phyloP scores from a whole-genome alignment of 768 basidiomycete genomes.

The Phlebiopsis gigantea region DNA sequence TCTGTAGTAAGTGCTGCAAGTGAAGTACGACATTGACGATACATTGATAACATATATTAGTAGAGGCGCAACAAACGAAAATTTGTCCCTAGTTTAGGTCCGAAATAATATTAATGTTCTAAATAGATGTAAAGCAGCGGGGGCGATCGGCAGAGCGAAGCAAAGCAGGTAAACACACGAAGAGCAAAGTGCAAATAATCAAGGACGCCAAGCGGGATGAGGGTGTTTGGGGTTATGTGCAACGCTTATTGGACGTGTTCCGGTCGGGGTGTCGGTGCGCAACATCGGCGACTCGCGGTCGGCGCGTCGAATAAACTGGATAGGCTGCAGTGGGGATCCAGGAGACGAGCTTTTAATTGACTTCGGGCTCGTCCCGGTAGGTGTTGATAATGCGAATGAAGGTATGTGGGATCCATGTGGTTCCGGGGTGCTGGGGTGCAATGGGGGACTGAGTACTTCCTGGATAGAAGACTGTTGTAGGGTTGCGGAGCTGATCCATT shows the following conservation, averaged over 20 bases:
- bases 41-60: slow-evolving; percentile 1
- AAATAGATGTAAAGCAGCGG: not conserved
- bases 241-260: slow-evolving; percentile 35
- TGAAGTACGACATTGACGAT: not conserved
- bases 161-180: slow-evolving; percentile 8
- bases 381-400: slow-evolving; percentile 56
- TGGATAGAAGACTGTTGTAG: slow-evolving; percentile 56
- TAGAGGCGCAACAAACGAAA: not conserved
- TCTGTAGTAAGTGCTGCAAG: not conserved
- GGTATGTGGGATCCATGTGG: slow-evolving; percentile 53
- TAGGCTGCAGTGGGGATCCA: slow-evolving; percentile 44
- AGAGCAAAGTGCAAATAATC: slow-evolving; percentile 4
- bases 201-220: slow-evolving; percentile 65
- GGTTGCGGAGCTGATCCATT: slow-evolving; percentile 80
- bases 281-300: slow-evolving; percentile 48
- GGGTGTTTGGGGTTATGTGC: slow-evolving; percentile 44
- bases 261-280: slow-evolving; percentile 65
- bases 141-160: slow-evolving; percentile 10
- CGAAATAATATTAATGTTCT: not conserved
- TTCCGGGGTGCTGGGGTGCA: slow-evolving; percentile 62
- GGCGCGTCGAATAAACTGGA: slow-evolving; percentile 83
- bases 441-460: slow-evolving; percentile 26
- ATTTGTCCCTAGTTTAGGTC: slow-evolving; percentile 3
- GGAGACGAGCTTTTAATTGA: slow-evolving; percentile 52
- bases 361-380: slow-evolving; percentile 39